A percentile compares a stretch with the other conserved stretches of the same genome.
Evolutionary conservation across 768 basidiomycete species (phyloP).

Genomic region (Leucosporidium yakuticum): DNA sequence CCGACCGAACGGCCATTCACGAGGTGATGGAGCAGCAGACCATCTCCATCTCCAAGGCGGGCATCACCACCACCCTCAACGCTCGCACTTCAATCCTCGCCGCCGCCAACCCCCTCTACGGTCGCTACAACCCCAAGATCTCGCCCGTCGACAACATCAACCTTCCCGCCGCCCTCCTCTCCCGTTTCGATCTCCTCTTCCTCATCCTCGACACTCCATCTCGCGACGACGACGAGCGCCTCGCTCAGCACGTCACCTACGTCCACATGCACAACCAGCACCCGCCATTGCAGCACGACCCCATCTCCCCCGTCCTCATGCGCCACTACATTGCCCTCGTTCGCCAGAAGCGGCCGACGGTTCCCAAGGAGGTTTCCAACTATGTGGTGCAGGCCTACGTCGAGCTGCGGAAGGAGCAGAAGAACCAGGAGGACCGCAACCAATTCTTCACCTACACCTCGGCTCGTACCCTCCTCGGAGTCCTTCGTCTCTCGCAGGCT

Average conservation of each 20-base stretch:
- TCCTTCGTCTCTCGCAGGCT: conserved; percentile 89
- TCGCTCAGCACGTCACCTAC: conserved; percentile 94
- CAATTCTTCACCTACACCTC: conserved; percentile 92
- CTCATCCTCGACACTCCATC: conserved; percentile 93
- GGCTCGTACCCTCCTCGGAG: conserved; percentile 86
- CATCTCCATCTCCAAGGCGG: conserved; percentile 98
- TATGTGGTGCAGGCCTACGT: conserved; percentile 96
- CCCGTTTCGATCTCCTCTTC: conserved; percentile 93
- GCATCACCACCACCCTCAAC: conserved; percentile 96
- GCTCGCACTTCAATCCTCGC: conserved; percentile 96
- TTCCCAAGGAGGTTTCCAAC: conserved; percentile 77
- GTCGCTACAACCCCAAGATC: conserved; percentile 94
- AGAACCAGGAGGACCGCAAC: conserved; percentile 80
- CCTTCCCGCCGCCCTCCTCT: conserved; percentile 88
- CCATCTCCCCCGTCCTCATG: conserved; percentile 80
- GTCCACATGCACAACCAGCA: conserved; percentile 95
- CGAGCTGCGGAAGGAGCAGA: conserved; percentile 82
- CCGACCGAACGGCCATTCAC: conserved; percentile 95
- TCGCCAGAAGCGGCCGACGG: conserved; percentile 78
- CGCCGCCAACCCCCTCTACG: conserved; percentile 95
- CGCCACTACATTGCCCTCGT: conserved; percentile 93
- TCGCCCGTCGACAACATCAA: conserved; percentile 99
- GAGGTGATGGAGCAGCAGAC: conserved; percentile 99
- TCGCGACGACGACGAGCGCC: conserved; percentile 87
- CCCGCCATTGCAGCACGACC: conserved; percentile 72